Base-by-base conservation (phyloP, 768 basidiomycete genomes). In the Rhizopogon vulgaris region DNA sequence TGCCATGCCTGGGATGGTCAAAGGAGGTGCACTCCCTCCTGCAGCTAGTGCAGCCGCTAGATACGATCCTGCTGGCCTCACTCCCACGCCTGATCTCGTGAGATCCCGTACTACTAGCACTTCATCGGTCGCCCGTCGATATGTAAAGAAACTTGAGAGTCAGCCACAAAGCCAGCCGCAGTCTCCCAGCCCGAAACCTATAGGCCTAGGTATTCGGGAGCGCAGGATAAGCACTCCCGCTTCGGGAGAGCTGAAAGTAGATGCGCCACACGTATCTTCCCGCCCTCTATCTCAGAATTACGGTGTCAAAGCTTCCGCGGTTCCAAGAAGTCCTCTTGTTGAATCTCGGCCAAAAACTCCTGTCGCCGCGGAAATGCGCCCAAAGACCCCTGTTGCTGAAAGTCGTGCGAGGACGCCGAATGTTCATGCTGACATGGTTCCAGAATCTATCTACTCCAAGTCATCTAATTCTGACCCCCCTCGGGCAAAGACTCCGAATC, bases 1-100 rank as follows among this genome's bases (percentile, higher is more conserved):
- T 45, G 88, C 87, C 10, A 81, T 90, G 80, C 85, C 85, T 7
- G 88, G 88, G 3, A 78, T 90, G 74, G 71, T 71, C 12, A 61
- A 55, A 30, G 47, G 18, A 12, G 38, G 0, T 48, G 58, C n/a
- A 48, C 48, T 2, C 41, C 56, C 14, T 55, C 55, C 15, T 7
- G 34, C 54, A 40, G 42, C 48, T 34, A 34, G 49, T 3, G 28
- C 54, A 37, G 42, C 34, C 2, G 38, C 56, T 14, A 55, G 43
- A 6, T 41, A 49, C 3, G 38, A 28, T 8, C 22, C 34, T 28
- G n/a, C 48, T 24, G 34, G 25, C 18, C 68, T 43, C 38, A 39
- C 49, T 6, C 12, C 14, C 2, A n/a, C 53, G 28, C 52, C 58
- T n/a, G 63, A 66, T 17, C 24, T 32, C 3, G 32, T 52, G 36